phyloP scores from a whole-genome alignment of 148 eudicot genomes.

The Polygonum aviculare region DNA sequence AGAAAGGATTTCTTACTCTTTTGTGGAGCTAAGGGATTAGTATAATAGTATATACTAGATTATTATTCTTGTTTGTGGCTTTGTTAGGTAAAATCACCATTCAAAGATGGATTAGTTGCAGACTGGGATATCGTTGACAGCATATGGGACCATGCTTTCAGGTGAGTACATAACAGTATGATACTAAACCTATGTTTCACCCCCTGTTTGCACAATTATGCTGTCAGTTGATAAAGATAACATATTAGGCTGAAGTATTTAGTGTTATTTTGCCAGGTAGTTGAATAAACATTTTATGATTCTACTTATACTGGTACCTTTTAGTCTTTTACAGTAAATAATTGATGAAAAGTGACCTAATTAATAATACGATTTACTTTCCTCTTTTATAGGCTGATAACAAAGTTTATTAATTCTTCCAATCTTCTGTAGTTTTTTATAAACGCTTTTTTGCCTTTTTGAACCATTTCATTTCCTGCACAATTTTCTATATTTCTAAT shows the following conservation, averaged over 20 bases:
- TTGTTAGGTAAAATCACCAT: slow-evolving; percentile 68
- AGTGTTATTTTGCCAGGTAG: neutral
- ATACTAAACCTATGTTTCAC: neutral
- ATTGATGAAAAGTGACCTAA: neutral
- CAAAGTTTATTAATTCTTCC: neutral
- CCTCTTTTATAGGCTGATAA: neutral
- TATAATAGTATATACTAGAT: neutral
- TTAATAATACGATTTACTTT: neutral
- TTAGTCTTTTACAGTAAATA: neutral
- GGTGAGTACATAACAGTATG: slow-evolving; percentile 27
- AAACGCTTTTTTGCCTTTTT: neutral
- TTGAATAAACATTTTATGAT: no score
- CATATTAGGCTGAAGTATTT: neutral
- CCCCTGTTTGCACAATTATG: neutral
- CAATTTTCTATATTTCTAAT: neutral
- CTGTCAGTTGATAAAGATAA: neutral
- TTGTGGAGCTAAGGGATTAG: neutral
- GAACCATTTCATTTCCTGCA: neutral
- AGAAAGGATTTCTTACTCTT: neutral
- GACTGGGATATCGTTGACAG: slow-evolving; percentile 96
- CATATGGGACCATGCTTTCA: slow-evolving; percentile 95
- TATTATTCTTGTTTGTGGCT: neutral
- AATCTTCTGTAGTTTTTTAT: neutral
- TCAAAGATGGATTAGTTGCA: slow-evolving; percentile 80
- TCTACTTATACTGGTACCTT: neutral